phyloP scores from a whole-genome alignment of 352 stramenopile genomes.

The Globisporangium yorkense region DNA sequence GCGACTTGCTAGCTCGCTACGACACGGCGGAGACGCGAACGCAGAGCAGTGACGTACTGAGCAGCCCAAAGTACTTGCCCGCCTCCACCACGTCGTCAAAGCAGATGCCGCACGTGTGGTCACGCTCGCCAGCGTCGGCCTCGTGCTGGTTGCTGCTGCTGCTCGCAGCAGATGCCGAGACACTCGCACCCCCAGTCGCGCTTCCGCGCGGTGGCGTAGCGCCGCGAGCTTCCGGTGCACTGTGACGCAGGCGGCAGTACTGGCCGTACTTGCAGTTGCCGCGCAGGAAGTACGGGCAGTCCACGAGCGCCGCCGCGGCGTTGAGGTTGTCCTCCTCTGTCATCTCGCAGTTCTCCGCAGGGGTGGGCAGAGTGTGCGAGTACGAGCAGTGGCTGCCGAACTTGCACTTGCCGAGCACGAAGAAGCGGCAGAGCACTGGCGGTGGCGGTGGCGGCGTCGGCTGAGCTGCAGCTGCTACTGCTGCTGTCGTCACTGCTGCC shows the following conservation, averaged over 20 bases:
- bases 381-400: slow-evolving; percentile 73
- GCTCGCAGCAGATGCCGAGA: background rate
- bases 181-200: too few species aligned
- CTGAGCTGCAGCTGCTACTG: background rate
- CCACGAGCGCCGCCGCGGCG: slow-evolving; percentile 50
- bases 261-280: slow-evolving; percentile 76
- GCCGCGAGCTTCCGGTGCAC: background rate
- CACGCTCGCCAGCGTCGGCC: slow-evolving; percentile 19
- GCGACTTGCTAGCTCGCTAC: background rate
- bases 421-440: slow-evolving; percentile 59
- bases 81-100: slow-evolving; percentile 76
- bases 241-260: slow-evolving; percentile 56
- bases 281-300: slow-evolving; percentile 70
- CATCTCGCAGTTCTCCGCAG: slow-evolving; percentile 22
- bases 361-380: slow-evolving; percentile 42
- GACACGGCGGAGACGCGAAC: background rate
- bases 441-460: slow-evolving; percentile 17
- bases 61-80: slow-evolving; percentile 74
- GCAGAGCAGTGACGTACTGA: slow-evolving; percentile 32
- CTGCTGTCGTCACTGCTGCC: background rate
- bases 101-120: slow-evolving; percentile 76
- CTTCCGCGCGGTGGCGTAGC: background rate
- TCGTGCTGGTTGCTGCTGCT: slow-evolving; percentile 9
- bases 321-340: slow-evolving; percentile 31
- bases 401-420: slow-evolving; percentile 67